Percentiles rank a stretch among this genome's conserved stretches.
Evolutionary conservation across 2,329 filamentous ascomycete genomes (phyloP).

Genomic region (Botrytis galanthina): DNA sequence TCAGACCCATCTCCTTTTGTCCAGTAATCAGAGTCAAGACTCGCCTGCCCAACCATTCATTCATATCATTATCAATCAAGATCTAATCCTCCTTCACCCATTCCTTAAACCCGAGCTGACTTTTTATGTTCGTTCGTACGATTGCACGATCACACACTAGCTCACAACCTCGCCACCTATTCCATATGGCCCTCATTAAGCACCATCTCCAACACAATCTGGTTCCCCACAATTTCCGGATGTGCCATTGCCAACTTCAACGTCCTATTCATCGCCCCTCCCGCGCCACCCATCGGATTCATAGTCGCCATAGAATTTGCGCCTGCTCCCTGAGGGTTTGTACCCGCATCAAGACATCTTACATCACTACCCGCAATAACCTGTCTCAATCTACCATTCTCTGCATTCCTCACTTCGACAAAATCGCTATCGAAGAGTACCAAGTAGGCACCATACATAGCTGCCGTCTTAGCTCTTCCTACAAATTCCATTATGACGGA

Average conservation of each 20-base stretch:
- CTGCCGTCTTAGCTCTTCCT: conserved; percentile 82
- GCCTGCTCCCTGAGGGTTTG: conserved; percentile 53
- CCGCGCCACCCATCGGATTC: conserved; percentile 27
- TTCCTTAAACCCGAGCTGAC: not conserved
- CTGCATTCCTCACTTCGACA: conserved; percentile 93
- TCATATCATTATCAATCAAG: not conserved
- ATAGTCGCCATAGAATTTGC: conserved; percentile 35
- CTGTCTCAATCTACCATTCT: conserved; percentile 89
- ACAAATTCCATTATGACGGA: conserved; percentile 98
- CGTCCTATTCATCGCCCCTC: conserved; percentile 57
- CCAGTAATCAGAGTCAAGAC: not conserved
- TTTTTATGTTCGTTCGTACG: too few relatives aligned
- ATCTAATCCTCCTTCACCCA: not conserved
- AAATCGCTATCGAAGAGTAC: conserved; percentile 95
- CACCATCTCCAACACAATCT: conserved; percentile 88
- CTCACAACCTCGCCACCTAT: conserved; percentile 16
- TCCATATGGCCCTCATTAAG: conserved; percentile 77
- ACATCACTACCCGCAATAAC: conserved; percentile 92
- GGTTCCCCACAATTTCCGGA: conserved; percentile 77
- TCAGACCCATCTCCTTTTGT: conserved; percentile 2
- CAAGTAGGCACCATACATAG: conserved; percentile 87
- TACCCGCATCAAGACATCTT: conserved; percentile 82
- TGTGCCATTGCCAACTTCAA: conserved; percentile 96
- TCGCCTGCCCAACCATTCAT: not conserved
- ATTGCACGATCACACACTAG: not conserved